Percentiles rank a stretch among this genome's conserved stretches.
These are phyloP conservation scores for Mucor saturninus DNA, from an alignment of 371 early-diverging fungal genomes.

Conservation along the genomic window DNA sequence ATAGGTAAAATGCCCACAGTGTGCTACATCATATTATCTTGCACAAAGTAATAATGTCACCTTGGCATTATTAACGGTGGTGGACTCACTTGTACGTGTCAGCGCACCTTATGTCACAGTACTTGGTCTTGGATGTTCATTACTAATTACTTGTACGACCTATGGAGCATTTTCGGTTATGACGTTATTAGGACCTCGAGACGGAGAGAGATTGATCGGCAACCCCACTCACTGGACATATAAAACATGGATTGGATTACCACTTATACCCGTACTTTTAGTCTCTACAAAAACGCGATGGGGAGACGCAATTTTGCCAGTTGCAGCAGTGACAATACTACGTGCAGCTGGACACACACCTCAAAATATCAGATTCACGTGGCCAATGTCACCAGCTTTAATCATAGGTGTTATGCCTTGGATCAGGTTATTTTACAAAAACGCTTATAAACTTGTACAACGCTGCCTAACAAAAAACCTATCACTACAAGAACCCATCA, in stretches of 20 bases:
- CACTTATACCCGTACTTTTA: slow-evolving; percentile 68
- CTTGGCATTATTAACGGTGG: slow-evolving; percentile 53
- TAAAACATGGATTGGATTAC: slow-evolving; percentile 70
- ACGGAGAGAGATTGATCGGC: slow-evolving; percentile 69
- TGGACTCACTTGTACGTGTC: slow-evolving; percentile 64
- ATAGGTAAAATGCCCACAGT: slow-evolving; percentile 80
- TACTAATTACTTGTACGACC: slow-evolving; percentile 64
- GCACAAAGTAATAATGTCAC: slow-evolving; percentile 58
- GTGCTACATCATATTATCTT: slow-evolving; percentile 67
- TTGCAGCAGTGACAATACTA: slow-evolving; percentile 37
- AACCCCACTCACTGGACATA: slow-evolving; percentile 66
- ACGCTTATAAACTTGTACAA: slow-evolving; percentile 17
- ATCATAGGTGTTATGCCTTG: slow-evolving; percentile 63
- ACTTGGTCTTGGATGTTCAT: slow-evolving; percentile 65
- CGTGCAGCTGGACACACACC: slow-evolving; percentile 27
- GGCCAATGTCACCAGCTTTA: slow-evolving; percentile 61
- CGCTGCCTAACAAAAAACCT: slow-evolving; percentile 16
- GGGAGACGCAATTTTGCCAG: slow-evolving; percentile 45
- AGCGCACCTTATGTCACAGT: slow-evolving; percentile 69
- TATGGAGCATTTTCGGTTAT: slow-evolving; percentile 75
- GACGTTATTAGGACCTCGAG: slow-evolving; percentile 67
- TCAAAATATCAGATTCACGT: slow-evolving; percentile 39
- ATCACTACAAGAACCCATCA: slow-evolving; percentile 17
- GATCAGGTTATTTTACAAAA: slow-evolving; percentile 39
- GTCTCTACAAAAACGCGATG: slow-evolving; percentile 61